Evolutionary conservation across 345 rosid species (phyloP).

Genomic region (Populus davidiana): DNA sequence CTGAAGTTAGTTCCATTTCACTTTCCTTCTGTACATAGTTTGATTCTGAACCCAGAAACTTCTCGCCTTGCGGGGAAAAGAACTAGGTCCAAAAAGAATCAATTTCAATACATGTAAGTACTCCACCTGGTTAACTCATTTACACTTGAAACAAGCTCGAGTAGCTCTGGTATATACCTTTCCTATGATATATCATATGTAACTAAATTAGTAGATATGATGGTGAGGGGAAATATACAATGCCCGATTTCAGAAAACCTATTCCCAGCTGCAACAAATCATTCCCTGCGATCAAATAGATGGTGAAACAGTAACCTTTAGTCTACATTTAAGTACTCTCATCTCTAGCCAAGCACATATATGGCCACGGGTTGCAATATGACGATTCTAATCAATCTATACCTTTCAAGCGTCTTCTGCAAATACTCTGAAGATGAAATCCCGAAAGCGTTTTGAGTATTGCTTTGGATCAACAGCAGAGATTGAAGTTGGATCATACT

Average conservation of each 20-base stretch:
- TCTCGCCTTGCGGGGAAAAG: conserved; percentile 1
- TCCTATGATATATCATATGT: conserved; percentile 14
- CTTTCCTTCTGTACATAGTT: conserved; percentile 9
- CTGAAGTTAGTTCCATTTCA: conserved; percentile 6
- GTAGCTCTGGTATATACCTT: conserved; percentile 14
- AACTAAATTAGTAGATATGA: conserved; percentile 20
- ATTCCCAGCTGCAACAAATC: conserved; percentile 3
- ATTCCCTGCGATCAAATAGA: background rate
- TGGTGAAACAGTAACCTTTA: background rate
- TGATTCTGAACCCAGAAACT: background rate
- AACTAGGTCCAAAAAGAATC: conserved; percentile 25
- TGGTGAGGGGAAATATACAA: conserved; percentile 5
- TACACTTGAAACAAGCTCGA: conserved; percentile 28
- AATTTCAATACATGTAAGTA: background rate
- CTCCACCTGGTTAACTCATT: conserved; percentile 24
- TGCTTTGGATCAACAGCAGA: conserved; percentile 99
- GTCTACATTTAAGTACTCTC: conserved; percentile 3
- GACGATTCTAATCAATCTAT: conserved; percentile 18
- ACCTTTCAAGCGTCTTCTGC: conserved; percentile 64
- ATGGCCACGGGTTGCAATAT: conserved; percentile 17
- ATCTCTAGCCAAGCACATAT: conserved; percentile 22
- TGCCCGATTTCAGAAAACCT: background rate
- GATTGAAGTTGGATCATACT: conserved; percentile 88
- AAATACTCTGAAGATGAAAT: conserved; percentile 76
- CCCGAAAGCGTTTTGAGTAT: conserved; percentile 83